Conservation (phyloP, 169 alveolate species). For the Amoebophrya sp. region DNA sequence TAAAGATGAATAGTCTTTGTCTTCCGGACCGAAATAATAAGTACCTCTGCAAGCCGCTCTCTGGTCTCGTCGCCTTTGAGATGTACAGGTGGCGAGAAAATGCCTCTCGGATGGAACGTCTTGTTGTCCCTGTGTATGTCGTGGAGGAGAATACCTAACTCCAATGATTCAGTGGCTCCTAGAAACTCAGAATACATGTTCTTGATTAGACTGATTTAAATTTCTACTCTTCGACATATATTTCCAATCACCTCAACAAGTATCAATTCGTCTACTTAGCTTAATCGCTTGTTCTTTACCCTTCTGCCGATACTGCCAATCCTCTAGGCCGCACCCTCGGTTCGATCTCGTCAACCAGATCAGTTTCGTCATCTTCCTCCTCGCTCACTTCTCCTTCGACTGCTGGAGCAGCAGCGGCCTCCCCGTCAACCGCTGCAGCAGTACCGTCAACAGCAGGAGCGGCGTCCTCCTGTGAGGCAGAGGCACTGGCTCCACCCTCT, state of each 20-base stretch:
- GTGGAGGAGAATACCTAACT: too few species aligned
- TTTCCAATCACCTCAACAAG: neutral
- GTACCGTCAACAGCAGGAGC: neutral
- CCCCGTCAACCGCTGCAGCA: neutral
- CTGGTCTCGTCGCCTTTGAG: too few species aligned
- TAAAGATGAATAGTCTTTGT: too few species aligned
- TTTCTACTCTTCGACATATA: neutral
- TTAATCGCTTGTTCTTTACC: neutral
- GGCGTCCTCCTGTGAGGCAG: too few species aligned
- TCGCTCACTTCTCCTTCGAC: neutral
- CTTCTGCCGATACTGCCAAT: neutral
- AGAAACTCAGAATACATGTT: neutral
- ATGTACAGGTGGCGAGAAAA: too few species aligned
- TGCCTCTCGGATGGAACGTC: too few species aligned
- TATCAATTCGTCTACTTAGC: too few species aligned
- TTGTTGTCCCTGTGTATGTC: too few species aligned
- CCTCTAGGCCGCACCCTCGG: neutral
- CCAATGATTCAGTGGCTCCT: too few species aligned
- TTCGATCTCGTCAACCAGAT: neutral
- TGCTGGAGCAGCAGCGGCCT: neutral
- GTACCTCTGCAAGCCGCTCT: too few species aligned
- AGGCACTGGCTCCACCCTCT: too few species aligned
- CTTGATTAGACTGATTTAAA: neutral
- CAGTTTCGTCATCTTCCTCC: neutral
- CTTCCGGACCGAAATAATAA: too few species aligned